Percentiles rank a stretch among this genome's conserved stretches.
Conservation (phyloP, 2,329 filamentous ascomycete genomes). For the Aspergillaceae sp. region DNA sequence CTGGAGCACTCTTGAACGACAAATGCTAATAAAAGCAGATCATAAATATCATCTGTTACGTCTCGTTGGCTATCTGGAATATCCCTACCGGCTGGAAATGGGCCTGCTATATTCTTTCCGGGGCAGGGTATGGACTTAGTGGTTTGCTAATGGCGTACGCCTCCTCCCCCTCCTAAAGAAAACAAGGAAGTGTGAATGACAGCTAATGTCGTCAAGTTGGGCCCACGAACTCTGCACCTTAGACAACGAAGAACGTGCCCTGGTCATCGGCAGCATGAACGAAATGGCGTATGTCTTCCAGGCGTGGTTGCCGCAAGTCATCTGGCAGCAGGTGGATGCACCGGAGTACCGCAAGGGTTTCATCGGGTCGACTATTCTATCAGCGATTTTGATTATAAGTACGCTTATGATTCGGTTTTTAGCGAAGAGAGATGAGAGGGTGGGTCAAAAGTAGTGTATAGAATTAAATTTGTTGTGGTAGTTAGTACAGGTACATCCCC, state of each 20-base stretch:
- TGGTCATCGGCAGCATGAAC: conserved; percentile 60
- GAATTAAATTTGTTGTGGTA: neutral
- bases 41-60: conserved; percentile 37
- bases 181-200: conserved; percentile 1
- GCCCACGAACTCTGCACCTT: conserved; percentile 47
- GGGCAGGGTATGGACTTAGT: conserved; percentile 40
- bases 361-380: conserved; percentile 46
- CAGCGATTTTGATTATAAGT: conserved; percentile 42
- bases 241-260: conserved; percentile 57
- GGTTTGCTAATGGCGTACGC: conserved; percentile 44
- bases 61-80: conserved; percentile 42
- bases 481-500: neutral
- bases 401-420: conserved; percentile 37
- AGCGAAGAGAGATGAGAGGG: neutral
- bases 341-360: conserved; percentile 54
- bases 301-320: conserved; percentile 58
- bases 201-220: conserved; percentile 31
- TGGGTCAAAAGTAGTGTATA: neutral
- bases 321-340: conserved; percentile 58
- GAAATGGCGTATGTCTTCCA: conserved; percentile 62
- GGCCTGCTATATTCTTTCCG: conserved; percentile 52
- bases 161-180: neutral
- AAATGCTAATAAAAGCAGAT: conserved; percentile 6
- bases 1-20: too few relatives aligned
- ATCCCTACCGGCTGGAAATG: conserved; percentile 52